Base-by-base conservation (phyloP, 148 eudicot species). In the Persicaria maculosa region DNA sequence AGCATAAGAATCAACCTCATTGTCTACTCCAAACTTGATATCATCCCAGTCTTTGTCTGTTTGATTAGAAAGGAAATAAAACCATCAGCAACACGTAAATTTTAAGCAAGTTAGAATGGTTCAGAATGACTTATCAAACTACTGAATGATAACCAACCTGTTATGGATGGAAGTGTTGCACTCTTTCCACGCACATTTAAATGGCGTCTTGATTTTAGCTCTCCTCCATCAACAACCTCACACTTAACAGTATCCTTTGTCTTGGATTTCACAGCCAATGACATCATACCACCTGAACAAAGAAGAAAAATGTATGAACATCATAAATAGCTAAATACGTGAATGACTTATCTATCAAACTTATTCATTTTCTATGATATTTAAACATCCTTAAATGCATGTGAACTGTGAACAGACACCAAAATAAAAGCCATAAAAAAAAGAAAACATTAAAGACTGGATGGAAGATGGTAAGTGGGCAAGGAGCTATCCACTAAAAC, bases 31-130 rank as follows among this genome's bases (percentile, higher is more conserved):
- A 78, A 96, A 96, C 86, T 96, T 96, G 89, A 96, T 92, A 75
- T 96, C 97, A 76, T 96, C 99, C 99, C 99, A 96, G 75, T 96
- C 99, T 83, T 96, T 96, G 43, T 92, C 99, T 96, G 96, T 78
- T 48, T 9, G 10, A 12, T 8, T 48, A 8, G 52, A 8, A 48
- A 48, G 52, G 52, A 8, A 5, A 9, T 31, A 1, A 31, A 31
- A 31, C 36, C 36, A 48, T 48, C 52, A 9, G 12, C 52, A 48
- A 48, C 52, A 48, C 9, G 52, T 5, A 48, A 48, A 48, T 48
- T 48, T 8, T 48, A 48, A 48, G 52, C 9, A 48, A 7, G 3
- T 8, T 6, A 48, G 12, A 48, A 8, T 48, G 12, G 36, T 31
- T 48, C 12, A 48, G 52, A 48, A 48, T 48, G 52, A 48, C 11